phyloP scores from a whole-genome alignment of 169 alveolate species.

The Plasmodium sp. region DNA sequence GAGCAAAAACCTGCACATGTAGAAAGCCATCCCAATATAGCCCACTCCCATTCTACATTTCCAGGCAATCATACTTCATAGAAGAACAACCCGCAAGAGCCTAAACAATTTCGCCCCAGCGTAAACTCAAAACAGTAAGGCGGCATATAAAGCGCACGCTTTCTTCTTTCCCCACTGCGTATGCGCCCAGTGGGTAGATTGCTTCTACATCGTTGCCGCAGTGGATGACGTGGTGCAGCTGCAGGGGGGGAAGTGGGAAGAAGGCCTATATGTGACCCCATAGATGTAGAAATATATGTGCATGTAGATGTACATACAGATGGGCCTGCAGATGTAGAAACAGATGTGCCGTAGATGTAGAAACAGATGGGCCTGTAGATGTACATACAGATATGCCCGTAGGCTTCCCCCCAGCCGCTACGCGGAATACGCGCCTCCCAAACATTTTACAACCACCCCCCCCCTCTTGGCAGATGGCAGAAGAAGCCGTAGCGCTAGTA shows the following conservation, averaged over 20 bases:
- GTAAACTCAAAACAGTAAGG: not conserved
- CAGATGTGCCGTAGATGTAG: not conserved
- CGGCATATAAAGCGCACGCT: not conserved
- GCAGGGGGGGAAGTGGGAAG: not conserved
- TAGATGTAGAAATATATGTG: not conserved
- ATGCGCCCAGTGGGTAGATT: not conserved
- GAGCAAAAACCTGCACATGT: not conserved
- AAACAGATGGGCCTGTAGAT: too few species aligned
- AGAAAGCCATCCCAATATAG: not conserved
- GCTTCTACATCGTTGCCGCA: not conserved
- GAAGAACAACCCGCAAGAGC: not conserved
- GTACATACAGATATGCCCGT: not conserved
- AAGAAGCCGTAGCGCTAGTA: slow-evolving; percentile 92
- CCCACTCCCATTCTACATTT: not conserved
- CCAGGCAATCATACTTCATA: not conserved
- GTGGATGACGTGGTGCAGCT: not conserved
- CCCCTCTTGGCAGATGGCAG: slow-evolving; percentile 17
- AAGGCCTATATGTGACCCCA: not conserved
- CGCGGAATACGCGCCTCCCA: not conserved
- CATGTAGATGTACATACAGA: not conserved
- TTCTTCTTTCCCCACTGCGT: not conserved
- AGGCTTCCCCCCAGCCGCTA: not conserved
- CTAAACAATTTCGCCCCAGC: not conserved
- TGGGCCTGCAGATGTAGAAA: not conserved
- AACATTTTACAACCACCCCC: too few species aligned